Conservation (phyloP, 768 basidiomycete genomes). For the Russula earlei region DNA sequence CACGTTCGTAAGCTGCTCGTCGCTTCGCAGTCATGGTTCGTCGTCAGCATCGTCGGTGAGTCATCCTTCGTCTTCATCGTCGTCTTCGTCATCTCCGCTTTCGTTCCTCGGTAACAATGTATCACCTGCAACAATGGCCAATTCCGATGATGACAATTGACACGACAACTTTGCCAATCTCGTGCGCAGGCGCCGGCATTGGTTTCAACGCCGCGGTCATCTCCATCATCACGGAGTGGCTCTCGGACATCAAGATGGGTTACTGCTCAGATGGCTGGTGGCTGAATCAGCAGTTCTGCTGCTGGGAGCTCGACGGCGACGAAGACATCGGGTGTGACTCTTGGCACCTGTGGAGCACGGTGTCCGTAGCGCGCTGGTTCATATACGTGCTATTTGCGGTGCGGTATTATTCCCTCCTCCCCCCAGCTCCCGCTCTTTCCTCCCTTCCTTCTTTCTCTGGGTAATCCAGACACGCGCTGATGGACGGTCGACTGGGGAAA, state of each 20-base stretch:
- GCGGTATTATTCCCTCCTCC: slow-evolving; percentile 26
- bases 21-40: slow-evolving; percentile 85
- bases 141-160: not conserved
- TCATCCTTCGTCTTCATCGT: slow-evolving; percentile 10
- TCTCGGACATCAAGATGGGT: slow-evolving; percentile 95
- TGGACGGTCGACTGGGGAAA: not conserved
- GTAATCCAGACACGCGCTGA: not conserved
- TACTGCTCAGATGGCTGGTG: slow-evolving; percentile 98
- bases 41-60: slow-evolving; percentile 84
- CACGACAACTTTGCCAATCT: not conserved
- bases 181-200: slow-evolving; percentile 68
- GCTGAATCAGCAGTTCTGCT: slow-evolving; percentile 97
- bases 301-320: slow-evolving; percentile 87
- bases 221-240: slow-evolving; percentile 93
- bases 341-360: slow-evolving; percentile 85
- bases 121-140: not conserved
- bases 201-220: slow-evolving; percentile 92
- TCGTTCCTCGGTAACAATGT: too few relatives aligned
- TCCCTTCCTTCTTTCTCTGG: too few relatives aligned
- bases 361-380: slow-evolving; percentile 64
- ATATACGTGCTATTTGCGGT: slow-evolving; percentile 89
- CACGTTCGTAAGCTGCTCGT: slow-evolving; percentile 50
- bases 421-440: not conserved
- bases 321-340: slow-evolving; percentile 77
- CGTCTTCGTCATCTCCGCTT: too few relatives aligned